Base-by-base conservation (phyloP, 768 basidiomycete species). In the Suillus variegatus region DNA sequence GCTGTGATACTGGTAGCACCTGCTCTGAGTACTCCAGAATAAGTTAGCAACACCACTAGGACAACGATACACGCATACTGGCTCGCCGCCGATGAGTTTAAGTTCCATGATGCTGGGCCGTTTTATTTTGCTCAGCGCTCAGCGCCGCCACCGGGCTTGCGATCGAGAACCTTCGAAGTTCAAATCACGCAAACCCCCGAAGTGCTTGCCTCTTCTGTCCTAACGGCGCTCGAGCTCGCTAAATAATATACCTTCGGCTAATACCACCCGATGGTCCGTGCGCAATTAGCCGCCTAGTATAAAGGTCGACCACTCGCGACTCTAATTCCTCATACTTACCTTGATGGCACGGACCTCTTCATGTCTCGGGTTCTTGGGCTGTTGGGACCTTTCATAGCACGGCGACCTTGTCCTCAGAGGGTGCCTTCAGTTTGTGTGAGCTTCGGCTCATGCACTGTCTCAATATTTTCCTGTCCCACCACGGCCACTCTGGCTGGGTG, bases 321-420 rank as follows among this genome's bases (percentile, higher is more conserved):
- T 0, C 6, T 9, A 44, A 52, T 66, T 78, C 62, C 49, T 80
- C 80, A 84, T 83, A 84, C 82, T 83, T 83, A 84, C 82, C 82
- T 83, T 84, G 82, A 82, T 82, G 82, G 82, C 79, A 82, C 76
- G 81, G 71, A 72, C 75, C 74, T 81, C 79, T 83, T 83, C 82
- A 81, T 13, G 60, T 78, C 78, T 77, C 78, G 70, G 84, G 82
- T 76, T 79, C 84, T 77, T 84, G 85, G 87, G 84, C 80, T 68
- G 77, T 81, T 73, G 82, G 81, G 76, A 80, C 71, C 77, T 81
- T 78, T 70, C 82, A 84, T 82, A 82, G 82, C 82, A 84, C 82
- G 82, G 82, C 83, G 83, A 82, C 83, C 80, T 55, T 82, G 82
- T 83, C 82, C 82, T 62, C 82, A 60, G 57, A 43, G 57, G 40